Evolutionary conservation across 2,329 filamentous ascomycete species (phyloP).

Genomic region (Penicillium sp.): DNA sequence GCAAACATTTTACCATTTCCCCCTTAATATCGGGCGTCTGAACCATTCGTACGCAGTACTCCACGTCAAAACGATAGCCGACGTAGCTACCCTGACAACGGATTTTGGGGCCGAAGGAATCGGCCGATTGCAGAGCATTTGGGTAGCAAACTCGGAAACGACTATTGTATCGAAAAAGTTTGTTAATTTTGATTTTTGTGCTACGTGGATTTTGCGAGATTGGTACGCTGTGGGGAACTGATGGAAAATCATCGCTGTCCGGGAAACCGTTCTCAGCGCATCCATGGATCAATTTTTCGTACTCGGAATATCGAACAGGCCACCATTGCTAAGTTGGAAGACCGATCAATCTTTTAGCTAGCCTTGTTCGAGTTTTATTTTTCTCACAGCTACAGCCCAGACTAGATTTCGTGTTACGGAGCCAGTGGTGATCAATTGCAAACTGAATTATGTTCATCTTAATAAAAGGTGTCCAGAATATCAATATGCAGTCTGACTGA

Average conservation of each 20-base stretch:
- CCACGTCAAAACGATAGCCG: constrained; percentile 4
- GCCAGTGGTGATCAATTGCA: neutral
- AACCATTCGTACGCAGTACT: neutral
- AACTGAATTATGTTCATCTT: neutral
- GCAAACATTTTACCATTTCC: neutral
- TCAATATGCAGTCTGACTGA: neutral
- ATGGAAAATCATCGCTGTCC: neutral
- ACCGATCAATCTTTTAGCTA: neutral
- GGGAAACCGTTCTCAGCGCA: neutral
- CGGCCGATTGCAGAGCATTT: constrained; percentile 5
- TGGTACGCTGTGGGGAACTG: neutral
- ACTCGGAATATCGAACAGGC: neutral
- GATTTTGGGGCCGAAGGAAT: neutral
- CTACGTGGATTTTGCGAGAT: neutral
- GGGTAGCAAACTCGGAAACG: neutral
- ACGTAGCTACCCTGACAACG: constrained; percentile 11
- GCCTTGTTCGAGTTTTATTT: neutral
- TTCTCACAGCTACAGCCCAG: no score
- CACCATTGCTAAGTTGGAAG: neutral
- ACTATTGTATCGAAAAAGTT: constrained; percentile 1
- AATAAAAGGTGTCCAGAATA: neutral
- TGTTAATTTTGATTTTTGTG: neutral
- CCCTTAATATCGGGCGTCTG: neutral
- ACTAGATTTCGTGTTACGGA: neutral
- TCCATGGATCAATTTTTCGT: neutral